Evolutionary conservation across 345 rosid genomes (phyloP), one percentile per base, ranked within the genome.

Genomic region (Gossypium sturtianum): DNA sequence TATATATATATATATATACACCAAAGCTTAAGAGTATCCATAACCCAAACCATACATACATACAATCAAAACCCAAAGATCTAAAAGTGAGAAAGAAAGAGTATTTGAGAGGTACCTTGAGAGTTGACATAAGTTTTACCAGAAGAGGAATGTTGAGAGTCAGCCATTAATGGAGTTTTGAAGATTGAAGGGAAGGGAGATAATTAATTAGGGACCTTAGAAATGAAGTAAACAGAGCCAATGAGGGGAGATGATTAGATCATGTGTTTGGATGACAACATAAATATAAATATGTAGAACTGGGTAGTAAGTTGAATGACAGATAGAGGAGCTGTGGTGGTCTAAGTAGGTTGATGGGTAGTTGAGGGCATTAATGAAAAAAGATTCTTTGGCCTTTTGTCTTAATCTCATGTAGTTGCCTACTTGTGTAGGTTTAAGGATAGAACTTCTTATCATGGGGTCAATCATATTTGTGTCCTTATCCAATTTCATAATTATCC

Each of bases 101-200:
- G 7, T 27, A 60, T 12, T 25, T 60, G 29, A 2, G 65, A 38
- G 3, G 43, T 80, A 88, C 91, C 86, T 82, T 38, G 81, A 25
- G 82, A 80, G 54, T 82, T 81, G 41, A 34, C 71, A 9, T 0
- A 75, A 72, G 80, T 76, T 63, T 78, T 85, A 59, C 74, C 78
- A 34, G 87, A 83, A 62, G 89, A 82, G 59, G 87, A 85, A 76
- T 79, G 82, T 66, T 82, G 80, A 19, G 92, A 81, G 75, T 85
- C 88, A 61, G 87, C 92, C 92, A 88, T 88, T 34, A 34, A 20
- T 23, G 72, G 48, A 73, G 25, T 34, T 41, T 47, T 41, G 69
- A 64, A 41, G 68, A 17, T 20, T 29, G 76, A 23, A 72, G 65
- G 13, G 3, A 47, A 9, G 56, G 34, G 60, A 51, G 41, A 34